phyloP scores from a whole-genome alignment of 805 yeast genomes.

The Priceomyces fermenticarens region DNA sequence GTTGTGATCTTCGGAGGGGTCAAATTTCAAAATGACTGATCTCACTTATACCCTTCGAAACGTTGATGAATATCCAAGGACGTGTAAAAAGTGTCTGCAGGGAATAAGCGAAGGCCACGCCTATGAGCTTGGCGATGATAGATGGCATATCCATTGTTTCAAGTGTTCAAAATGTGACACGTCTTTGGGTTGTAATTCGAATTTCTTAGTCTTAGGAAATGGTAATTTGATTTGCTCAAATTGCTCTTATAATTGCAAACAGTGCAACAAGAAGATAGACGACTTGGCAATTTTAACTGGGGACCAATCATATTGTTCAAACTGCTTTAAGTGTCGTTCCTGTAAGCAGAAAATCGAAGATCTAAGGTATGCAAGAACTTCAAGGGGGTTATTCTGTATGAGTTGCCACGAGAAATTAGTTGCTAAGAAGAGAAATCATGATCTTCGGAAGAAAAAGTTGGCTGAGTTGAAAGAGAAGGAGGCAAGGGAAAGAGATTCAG shows the following conservation, averaged over 20 bases:
- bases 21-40: slow-evolving; percentile 1
- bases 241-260: slow-evolving; percentile 87
- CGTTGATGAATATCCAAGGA: slow-evolving; percentile 13
- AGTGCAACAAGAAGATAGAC: slow-evolving; percentile 82
- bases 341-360: slow-evolving; percentile 86
- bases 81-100: slow-evolving; percentile 38
- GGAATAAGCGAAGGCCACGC: slow-evolving; percentile 88
- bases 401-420: slow-evolving; percentile 81
- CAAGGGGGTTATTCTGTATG: slow-evolving; percentile 92
- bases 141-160: slow-evolving; percentile 96
- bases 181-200: slow-evolving; percentile 80
- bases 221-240: slow-evolving; percentile 87
- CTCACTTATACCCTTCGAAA: not conserved
- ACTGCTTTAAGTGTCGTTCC: slow-evolving; percentile 85
- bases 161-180: slow-evolving; percentile 80
- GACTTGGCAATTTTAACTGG: slow-evolving; percentile 94
- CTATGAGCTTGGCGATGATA: slow-evolving; percentile 87
- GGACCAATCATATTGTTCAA: slow-evolving; percentile 89
- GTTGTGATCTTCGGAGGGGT: too few relatives aligned
- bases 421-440: slow-evolving; percentile 69
- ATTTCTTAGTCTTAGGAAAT: slow-evolving; percentile 87
- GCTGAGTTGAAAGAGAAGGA: slow-evolving; percentile 11
- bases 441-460: slow-evolving; percentile 39
- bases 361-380: slow-evolving; percentile 85
- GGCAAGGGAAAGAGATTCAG: slow-evolving; percentile 5